A percentile compares a stretch with the other conserved stretches of the same genome.
Evolutionary conservation across 768 basidiomycete genomes (phyloP).

Genomic region (Infundibulicybe gibba): DNA sequence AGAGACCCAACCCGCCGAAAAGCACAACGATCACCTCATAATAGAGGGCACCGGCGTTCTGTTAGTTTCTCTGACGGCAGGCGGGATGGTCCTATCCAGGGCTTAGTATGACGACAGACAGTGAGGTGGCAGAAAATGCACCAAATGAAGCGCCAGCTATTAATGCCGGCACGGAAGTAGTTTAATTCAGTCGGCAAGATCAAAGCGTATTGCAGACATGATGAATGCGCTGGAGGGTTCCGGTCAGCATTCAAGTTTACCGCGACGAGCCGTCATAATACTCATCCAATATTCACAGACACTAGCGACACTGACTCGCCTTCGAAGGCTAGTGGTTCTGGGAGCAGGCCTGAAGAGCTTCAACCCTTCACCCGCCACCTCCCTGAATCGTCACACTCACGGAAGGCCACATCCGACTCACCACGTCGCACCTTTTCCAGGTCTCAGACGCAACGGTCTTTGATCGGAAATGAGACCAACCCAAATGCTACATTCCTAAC

Average conservation of each 20-base stretch:
- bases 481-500: conserved; percentile 68
- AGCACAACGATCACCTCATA: conserved; percentile 53
- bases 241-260: conserved; percentile 39
- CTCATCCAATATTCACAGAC: conserved; percentile 17
- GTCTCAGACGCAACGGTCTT: conserved; percentile 35
- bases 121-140: conserved; percentile 23
- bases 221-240: conserved; percentile 69
- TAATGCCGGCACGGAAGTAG: conserved; percentile 17
- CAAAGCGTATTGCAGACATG: conserved; percentile 80
- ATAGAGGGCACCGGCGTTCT: conserved; percentile 60
- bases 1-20: conserved; percentile 47
- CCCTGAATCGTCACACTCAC: conserved; percentile 17
- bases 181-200: conserved; percentile 59
- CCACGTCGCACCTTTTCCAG: conserved; percentile 42
- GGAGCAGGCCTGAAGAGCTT: conserved; percentile 39
- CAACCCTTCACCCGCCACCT: conserved; percentile 41
- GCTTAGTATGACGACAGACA: conserved; percentile 35
- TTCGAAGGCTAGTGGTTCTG: conserved; percentile 47
- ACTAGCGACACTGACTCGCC: conserved; percentile 42
- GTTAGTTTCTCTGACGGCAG: conserved; percentile 98
- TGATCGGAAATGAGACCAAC: conserved; percentile 25
- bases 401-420: conserved; percentile 10
- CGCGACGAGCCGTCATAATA: background rate
- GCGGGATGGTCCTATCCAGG: conserved; percentile 82
- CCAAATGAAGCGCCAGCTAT: conserved; percentile 9